A percentile compares a stretch with the other conserved stretches of the same genome.
Evolutionary conservation across 352 stramenopile genomes (phyloP).

Genomic region (Pythium plurisporium): DNA sequence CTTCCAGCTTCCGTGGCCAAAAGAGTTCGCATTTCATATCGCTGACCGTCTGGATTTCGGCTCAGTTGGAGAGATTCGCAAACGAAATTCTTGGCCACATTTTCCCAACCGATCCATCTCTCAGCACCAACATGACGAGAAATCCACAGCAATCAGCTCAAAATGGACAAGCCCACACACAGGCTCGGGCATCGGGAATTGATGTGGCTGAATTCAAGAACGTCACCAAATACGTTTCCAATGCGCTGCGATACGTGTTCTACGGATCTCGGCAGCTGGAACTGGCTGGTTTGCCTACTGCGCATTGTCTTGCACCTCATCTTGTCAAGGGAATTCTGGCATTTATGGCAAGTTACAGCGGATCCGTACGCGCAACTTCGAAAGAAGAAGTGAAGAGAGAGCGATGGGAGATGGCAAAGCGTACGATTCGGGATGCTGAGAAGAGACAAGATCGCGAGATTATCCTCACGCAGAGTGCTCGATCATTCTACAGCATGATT

Average conservation of each 20-base stretch:
- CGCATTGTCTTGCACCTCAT: conserved; percentile 65
- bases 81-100: conserved; percentile 71
- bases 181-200: conserved; percentile 26
- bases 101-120: conserved; percentile 28
- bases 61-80: conserved; percentile 72
- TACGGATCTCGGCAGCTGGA: conserved; percentile 78
- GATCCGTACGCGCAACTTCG: conserved; percentile 60
- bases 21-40: conserved; percentile 72
- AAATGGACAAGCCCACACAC: background rate
- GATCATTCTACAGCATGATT: conserved; percentile 73
- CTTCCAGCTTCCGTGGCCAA: conserved; percentile 61
- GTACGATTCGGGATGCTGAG: conserved; percentile 68
- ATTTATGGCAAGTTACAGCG: conserved; percentile 61
- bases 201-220: conserved; percentile 77
- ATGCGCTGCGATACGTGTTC: conserved; percentile 71
- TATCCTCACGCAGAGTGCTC: conserved; percentile 73
- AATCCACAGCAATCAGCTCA: background rate
- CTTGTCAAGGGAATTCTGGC: conserved; percentile 50
- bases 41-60: conserved; percentile 78
- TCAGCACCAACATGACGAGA: background rate
- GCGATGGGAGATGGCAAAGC: conserved; percentile 70
- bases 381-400: conserved; percentile 80
- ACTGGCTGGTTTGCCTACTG: conserved; percentile 66
- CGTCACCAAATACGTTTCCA: conserved; percentile 71
- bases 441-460: conserved; percentile 68